Evolutionary conservation across 306 rosid species (phyloP).

Genomic region (Mimosa bimucronata): DNA sequence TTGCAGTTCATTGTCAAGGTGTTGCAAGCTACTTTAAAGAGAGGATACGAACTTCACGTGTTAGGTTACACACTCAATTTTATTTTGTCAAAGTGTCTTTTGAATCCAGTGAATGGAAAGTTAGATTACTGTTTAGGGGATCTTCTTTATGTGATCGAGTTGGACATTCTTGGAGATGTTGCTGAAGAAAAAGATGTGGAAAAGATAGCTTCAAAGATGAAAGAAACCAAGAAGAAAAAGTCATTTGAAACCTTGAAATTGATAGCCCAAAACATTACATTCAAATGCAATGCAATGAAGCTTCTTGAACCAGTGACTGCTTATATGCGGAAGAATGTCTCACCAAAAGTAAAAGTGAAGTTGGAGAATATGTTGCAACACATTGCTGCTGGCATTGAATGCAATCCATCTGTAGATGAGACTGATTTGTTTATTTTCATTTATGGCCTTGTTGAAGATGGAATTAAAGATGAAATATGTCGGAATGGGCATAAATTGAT

Average conservation of each 20-base stretch:
- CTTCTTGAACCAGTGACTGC: constrained; percentile 72
- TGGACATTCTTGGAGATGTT: constrained; percentile 88
- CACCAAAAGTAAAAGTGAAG: constrained; percentile 70
- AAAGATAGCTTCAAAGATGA: constrained; percentile 94
- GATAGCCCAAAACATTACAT: constrained; percentile 77
- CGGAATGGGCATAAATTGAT: constrained; percentile 45
- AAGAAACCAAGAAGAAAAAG: constrained; percentile 78
- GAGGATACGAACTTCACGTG: constrained; percentile 94
- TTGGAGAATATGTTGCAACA: constrained; percentile 77
- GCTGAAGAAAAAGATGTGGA: constrained; percentile 94
- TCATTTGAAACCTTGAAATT: constrained; percentile 83
- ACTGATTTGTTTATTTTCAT: constrained; percentile 71
- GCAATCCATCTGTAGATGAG: constrained; percentile 79
- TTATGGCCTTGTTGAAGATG: constrained; percentile 77
- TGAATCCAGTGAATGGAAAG: constrained; percentile 58
- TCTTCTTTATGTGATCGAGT: constrained; percentile 76
- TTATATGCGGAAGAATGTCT: constrained; percentile 64
- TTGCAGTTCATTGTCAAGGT: constrained; percentile 79
- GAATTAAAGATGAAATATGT: constrained; percentile 61
- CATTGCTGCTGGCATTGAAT: constrained; percentile 84
- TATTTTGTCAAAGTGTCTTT: constrained; percentile 74
- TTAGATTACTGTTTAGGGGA: constrained; percentile 87
- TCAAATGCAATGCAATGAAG: constrained; percentile 70
- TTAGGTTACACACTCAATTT: constrained; percentile 85
- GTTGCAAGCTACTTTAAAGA: constrained; percentile 70